phyloP scores from a whole-genome alignment of 169 alveolate species.

The Cryptosporidium viatorum region DNA sequence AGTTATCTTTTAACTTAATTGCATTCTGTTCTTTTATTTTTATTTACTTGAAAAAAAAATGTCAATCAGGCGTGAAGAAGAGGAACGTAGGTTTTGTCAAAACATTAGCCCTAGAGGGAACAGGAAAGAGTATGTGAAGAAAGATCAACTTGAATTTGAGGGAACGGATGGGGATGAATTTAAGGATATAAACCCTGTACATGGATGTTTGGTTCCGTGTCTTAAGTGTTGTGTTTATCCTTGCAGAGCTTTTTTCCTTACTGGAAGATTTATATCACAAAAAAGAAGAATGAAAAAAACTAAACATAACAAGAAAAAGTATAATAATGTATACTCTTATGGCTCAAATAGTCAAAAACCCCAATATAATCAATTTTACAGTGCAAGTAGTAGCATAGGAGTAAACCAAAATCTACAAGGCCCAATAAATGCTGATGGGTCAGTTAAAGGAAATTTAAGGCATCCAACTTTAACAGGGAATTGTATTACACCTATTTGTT shows the following conservation, averaged over 20 bases:
- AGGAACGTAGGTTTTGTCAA: conserved; percentile 48
- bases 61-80: conserved; percentile 59
- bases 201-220: conserved; percentile 73
- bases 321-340: not conserved
- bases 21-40: not conserved
- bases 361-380: conserved; percentile 59
- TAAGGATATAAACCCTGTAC: conserved; percentile 50
- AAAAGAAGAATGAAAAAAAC: conserved; percentile 51
- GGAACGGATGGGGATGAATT: conserved; percentile 19
- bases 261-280: conserved; percentile 52
- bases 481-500: conserved; percentile 65
- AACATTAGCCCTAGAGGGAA: conserved; percentile 1
- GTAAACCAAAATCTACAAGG: conserved; percentile 1
- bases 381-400: conserved; percentile 58
- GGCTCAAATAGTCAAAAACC: conserved; percentile 13
- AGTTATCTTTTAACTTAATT: not conserved
- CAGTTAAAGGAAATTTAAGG: conserved; percentile 38
- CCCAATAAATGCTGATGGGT: conserved; percentile 17
- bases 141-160: conserved; percentile 17
- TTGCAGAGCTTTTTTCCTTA: conserved; percentile 60
- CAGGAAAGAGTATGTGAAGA: not conserved
- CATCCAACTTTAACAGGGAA: conserved; percentile 55
- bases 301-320: not conserved
- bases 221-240: conserved; percentile 68
- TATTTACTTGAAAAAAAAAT: not conserved